phyloP scores from a whole-genome alignment of 1,139 yeast species.

The Scheffersomyces titani region DNA sequence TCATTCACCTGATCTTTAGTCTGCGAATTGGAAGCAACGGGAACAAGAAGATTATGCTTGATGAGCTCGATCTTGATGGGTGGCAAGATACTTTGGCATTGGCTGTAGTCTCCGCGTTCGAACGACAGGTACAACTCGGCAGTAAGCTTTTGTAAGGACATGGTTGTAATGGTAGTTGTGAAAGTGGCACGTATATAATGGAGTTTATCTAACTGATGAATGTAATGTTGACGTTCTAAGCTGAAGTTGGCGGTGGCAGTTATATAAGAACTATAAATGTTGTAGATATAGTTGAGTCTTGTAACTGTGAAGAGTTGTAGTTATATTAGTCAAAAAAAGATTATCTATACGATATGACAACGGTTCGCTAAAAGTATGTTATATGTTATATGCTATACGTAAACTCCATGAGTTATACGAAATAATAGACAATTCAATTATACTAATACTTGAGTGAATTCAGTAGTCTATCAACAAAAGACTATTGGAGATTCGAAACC shows the following conservation, averaged over 20 bases:
- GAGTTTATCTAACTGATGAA: too few relatives aligned
- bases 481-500: neutral
- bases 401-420: neutral
- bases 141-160: conserved; percentile 57
- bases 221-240: too few relatives aligned
- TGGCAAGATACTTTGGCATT: conserved; percentile 63
- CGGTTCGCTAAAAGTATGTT: neutral
- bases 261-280: too few relatives aligned
- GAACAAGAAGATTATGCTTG: conserved; percentile 75
- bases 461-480: neutral
- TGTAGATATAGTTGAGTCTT: neutral
- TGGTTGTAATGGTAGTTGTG: conserved; percentile 10
- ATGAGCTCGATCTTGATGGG: conserved; percentile 78
- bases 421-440: too few relatives aligned
- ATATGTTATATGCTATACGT: neutral
- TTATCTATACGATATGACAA: neutral
- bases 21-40: conserved; percentile 45
- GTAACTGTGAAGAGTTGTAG: too few relatives aligned
- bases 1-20: conserved; percentile 58
- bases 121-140: conserved; percentile 67
- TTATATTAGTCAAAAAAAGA: too few relatives aligned
- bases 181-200: neutral
- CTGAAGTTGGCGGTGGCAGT: too few relatives aligned
- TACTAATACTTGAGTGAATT: neutral
- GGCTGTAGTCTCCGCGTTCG: conserved; percentile 58